Evolutionary conservation across 2,329 filamentous ascomycete genomes (phyloP).

Genomic region (Tolypocladium tropicale): DNA sequence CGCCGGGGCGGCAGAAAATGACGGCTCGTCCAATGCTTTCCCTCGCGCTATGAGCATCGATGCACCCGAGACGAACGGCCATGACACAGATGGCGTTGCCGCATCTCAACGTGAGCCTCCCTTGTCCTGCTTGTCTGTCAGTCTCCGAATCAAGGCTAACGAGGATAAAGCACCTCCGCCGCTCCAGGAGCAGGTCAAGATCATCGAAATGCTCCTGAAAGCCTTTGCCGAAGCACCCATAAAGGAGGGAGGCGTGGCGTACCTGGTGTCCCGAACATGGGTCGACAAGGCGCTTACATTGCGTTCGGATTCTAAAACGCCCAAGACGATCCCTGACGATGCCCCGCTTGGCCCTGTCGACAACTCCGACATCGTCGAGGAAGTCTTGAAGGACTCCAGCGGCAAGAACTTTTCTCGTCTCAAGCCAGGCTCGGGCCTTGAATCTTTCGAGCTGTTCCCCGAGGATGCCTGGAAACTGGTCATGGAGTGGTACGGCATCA

Average conservation of each 20-base stretch:
- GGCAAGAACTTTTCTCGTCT: conserved; percentile 59
- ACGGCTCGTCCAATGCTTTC: conserved; percentile 10
- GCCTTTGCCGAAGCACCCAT: conserved; percentile 41
- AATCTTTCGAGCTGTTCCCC: conserved; percentile 69
- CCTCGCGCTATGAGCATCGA: conserved; percentile 33
- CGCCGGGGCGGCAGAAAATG: conserved; percentile 26
- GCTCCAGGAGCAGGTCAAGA: conserved; percentile 54
- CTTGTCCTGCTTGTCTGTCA: background rate
- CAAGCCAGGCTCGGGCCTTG: conserved; percentile 55
- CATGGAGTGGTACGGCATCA: conserved; percentile 71
- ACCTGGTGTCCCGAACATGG: conserved; percentile 72
- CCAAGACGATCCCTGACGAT: conserved; percentile 48
- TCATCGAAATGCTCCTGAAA: conserved; percentile 53
- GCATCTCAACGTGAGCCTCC: conserved; percentile 17
- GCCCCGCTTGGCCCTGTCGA: conserved; percentile 68
- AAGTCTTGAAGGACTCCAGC: conserved; percentile 40
- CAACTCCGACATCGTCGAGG: conserved; percentile 70
- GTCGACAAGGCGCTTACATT: conserved; percentile 61
- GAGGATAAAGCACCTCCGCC: conserved; percentile 21
- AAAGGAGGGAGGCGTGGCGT: conserved; percentile 66
- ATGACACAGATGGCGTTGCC: conserved; percentile 5
- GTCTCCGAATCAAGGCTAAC: conserved; percentile 2
- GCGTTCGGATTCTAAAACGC: conserved; percentile 45
- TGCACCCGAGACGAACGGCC: conserved; percentile 16
- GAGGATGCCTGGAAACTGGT: conserved; percentile 74